These are phyloP conservation scores for Metschnikowia santaceciliae DNA, from an alignment of 805 yeast genomes.

Conservation along the genomic window DNA sequence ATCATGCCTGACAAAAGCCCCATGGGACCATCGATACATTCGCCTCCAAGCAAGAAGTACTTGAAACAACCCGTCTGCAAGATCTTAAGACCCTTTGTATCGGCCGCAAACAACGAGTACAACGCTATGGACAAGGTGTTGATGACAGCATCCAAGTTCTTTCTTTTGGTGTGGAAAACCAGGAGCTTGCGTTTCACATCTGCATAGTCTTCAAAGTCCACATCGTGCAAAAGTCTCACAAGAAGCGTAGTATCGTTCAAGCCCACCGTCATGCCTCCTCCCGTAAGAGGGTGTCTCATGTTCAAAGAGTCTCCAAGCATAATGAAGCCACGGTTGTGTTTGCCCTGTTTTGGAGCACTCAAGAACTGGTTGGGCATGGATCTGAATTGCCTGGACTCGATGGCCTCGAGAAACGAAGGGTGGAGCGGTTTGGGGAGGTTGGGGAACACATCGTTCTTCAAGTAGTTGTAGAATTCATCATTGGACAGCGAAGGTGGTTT, in stretches of 20 bases:
- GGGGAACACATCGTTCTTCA: constrained; percentile 59
- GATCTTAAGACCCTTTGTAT: constrained; percentile 55
- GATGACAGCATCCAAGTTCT: constrained; percentile 74
- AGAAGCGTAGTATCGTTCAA: constrained; percentile 76
- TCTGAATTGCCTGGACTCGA: constrained; percentile 53
- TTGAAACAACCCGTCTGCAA: constrained; percentile 86
- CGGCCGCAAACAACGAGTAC: constrained; percentile 87
- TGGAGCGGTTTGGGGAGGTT: constrained; percentile 59
- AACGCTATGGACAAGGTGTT: constrained; percentile 89
- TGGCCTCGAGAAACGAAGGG: constrained; percentile 67
- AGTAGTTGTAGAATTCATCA: constrained; percentile 57
- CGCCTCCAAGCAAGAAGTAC: constrained; percentile 84
- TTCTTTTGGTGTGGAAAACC: constrained; percentile 75
- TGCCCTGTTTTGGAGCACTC: constrained; percentile 65
- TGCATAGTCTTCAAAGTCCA: constrained; percentile 55
- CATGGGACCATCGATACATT: constrained; percentile 71
- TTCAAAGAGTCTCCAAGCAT: constrained; percentile 91
- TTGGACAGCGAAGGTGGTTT: constrained; percentile 64
- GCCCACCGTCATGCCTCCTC: constrained; percentile 99
- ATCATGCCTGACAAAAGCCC: constrained; percentile 77
- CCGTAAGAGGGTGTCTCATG: constrained; percentile 97
- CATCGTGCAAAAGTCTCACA: constrained; percentile 54
- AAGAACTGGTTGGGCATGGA: constrained; percentile 94
- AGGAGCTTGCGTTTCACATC: constrained; percentile 52
- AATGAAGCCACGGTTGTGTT: constrained; percentile 61